Evolutionary conservation across 495 filamentous ascomycete species (phyloP).

Genomic region (Penicillium riverlandense): DNA sequence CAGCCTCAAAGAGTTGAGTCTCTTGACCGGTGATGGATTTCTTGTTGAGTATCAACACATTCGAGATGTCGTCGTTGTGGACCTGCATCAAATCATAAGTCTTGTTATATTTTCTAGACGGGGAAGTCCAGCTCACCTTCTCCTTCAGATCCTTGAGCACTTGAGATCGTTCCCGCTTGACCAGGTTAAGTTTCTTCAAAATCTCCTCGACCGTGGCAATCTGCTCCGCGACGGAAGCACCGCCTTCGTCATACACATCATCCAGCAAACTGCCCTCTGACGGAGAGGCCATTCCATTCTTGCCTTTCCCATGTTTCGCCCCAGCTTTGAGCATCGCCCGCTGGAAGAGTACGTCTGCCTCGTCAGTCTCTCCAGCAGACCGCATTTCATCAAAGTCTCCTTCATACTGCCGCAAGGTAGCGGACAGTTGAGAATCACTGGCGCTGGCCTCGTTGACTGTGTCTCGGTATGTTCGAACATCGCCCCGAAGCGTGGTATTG

Average conservation of each 20-base stretch:
- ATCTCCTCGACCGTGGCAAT: constrained; percentile 85
- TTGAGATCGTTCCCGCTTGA: constrained; percentile 84
- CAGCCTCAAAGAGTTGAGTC: constrained; percentile 80
- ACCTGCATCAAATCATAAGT: constrained; percentile 45
- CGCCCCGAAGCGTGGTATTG: constrained; percentile 77
- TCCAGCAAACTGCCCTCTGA: constrained; percentile 76
- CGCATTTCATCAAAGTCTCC: constrained; percentile 94
- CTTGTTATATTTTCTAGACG: not conserved
- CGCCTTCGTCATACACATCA: constrained; percentile 79
- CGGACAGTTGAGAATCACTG: constrained; percentile 80
- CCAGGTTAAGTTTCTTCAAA: constrained; percentile 80
- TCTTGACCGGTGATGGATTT: constrained; percentile 82
- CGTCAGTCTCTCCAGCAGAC: constrained; percentile 76
- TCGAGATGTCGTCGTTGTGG: constrained; percentile 93
- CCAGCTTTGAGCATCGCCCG: constrained; percentile 67
- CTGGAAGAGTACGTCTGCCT: constrained; percentile 85
- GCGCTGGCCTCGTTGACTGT: constrained; percentile 83
- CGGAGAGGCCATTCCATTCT: constrained; percentile 57
- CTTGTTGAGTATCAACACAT: constrained; percentile 94
- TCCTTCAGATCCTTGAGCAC: constrained; percentile 96
- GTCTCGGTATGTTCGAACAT: constrained; percentile 77
- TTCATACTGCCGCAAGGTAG: constrained; percentile 76
- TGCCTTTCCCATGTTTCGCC: constrained; percentile 52
- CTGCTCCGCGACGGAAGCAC: constrained; percentile 78
- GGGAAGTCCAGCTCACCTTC: constrained; percentile 53